Conservation (phyloP, 169 alveolate species). For the Plasmodium billcollinsi region DNA sequence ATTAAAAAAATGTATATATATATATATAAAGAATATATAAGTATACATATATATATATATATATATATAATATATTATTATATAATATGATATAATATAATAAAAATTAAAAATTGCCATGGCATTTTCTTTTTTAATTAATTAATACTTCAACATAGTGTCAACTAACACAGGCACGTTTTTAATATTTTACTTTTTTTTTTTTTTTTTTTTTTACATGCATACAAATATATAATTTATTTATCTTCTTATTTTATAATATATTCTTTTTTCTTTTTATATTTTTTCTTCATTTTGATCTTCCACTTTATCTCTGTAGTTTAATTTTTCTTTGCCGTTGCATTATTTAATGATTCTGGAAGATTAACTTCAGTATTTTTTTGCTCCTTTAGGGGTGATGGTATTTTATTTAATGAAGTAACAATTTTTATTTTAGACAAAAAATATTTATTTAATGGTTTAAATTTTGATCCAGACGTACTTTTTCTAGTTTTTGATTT, state of each 20-base stretch:
- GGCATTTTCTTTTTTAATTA: slow-evolving; percentile 17
- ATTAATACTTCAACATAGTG: slow-evolving; percentile 9
- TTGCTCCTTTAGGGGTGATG: slow-evolving; percentile 74
- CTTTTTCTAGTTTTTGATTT: slow-evolving; percentile 27
- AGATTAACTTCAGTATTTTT: slow-evolving; percentile 75
- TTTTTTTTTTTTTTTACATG: slow-evolving; percentile 2
- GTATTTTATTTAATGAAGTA: slow-evolving; percentile 72
- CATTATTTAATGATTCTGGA: slow-evolving; percentile 69
- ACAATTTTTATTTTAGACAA: slow-evolving; percentile 73
- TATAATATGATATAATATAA: background rate
- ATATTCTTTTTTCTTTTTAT: slow-evolving; percentile 9
- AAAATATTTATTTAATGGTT: slow-evolving; percentile 63
- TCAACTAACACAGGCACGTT: slow-evolving; percentile 3
- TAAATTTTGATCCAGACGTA: slow-evolving; percentile 49
- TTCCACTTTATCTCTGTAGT: slow-evolving; percentile 1
- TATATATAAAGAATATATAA: background rate
- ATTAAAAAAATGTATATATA: too few relatives aligned
- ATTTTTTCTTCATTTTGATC: background rate
- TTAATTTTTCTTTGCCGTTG: background rate
- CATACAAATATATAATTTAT: background rate
- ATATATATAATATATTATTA: slow-evolving; percentile 12
- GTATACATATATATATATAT: slow-evolving; percentile 21
- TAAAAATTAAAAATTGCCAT: slow-evolving; percentile 40
- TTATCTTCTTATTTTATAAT: background rate
- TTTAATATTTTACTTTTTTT: slow-evolving; percentile 12